These are phyloP conservation scores for Melaleuca alternifolia DNA, from an alignment of 345 rosid genomes.

Conservation along the genomic window DNA sequence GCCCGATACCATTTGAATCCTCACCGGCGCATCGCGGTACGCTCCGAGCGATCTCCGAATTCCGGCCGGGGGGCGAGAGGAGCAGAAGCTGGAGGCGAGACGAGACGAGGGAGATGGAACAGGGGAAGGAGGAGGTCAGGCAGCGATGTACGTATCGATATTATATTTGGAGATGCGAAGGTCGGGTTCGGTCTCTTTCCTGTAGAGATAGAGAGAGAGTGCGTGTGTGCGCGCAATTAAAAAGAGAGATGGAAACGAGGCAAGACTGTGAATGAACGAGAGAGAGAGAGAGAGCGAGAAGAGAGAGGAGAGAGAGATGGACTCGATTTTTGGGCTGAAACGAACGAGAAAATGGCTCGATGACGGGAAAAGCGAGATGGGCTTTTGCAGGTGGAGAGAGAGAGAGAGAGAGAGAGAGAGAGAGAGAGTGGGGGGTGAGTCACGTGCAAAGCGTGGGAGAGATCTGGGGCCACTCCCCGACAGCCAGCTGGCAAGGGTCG, in stretches of 20 bases:
- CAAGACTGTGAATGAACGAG: background rate
- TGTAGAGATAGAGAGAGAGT: background rate
- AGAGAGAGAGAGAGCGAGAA: background rate
- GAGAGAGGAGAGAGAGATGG: background rate
- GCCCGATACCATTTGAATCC: background rate
- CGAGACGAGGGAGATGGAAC: background rate
- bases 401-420: background rate
- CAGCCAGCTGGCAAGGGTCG: slow-evolving; percentile 3
- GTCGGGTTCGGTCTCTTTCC: background rate
- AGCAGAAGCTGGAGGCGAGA: background rate
- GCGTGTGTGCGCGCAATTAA: background rate
- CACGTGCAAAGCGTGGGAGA: slow-evolving; percentile 10
- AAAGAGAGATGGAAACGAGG: background rate
- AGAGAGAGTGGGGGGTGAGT: background rate
- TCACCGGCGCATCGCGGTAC: background rate
- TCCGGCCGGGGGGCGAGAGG: background rate
- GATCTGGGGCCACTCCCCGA: background rate
- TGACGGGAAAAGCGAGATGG: background rate
- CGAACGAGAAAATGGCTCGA: background rate
- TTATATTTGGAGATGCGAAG: background rate
- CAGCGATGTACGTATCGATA: background rate
- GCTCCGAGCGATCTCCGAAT: background rate
- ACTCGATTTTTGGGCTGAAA: background rate
- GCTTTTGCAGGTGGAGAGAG: background rate
- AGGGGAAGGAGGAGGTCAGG: background rate